These are phyloP conservation scores for Infundibulicybe gibba DNA, from an alignment of 768 basidiomycete species.

Conservation along the genomic window DNA sequence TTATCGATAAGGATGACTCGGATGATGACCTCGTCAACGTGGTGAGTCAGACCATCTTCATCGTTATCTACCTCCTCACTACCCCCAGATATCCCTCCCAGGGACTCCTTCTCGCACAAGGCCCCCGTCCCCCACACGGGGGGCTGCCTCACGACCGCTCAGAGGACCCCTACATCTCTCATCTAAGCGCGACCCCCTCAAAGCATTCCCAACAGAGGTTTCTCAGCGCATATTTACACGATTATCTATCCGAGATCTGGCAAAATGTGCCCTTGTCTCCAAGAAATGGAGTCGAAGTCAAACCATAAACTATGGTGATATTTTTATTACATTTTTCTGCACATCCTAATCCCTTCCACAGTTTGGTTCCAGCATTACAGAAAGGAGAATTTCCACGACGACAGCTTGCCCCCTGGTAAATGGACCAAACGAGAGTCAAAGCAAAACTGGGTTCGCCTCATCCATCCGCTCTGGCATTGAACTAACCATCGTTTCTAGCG, in stretches of 20 bases:
- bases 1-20: constrained; percentile 46
- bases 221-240: constrained; percentile 73
- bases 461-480: neutral
- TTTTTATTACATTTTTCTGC: neutral
- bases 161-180: constrained; percentile 45
- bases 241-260: constrained; percentile 62
- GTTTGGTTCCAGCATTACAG: constrained; percentile 95
- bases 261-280: constrained; percentile 75
- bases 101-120: constrained; percentile 67
- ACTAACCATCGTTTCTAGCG: constrained; percentile 38
- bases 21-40: constrained; percentile 74
- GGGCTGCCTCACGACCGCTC: constrained; percentile 42
- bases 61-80: constrained; percentile 5
- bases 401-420: constrained; percentile 73
- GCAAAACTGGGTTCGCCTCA: constrained; percentile 72
- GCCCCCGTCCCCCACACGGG: constrained; percentile 49
- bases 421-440: constrained; percentile 96
- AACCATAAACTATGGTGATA: constrained; percentile 83
- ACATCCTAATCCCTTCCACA: constrained; percentile 21
- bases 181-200: constrained; percentile 56
- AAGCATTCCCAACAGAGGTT: constrained; percentile 73
- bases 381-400: constrained; percentile 83
- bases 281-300: constrained; percentile 88
- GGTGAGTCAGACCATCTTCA: constrained; percentile 36
- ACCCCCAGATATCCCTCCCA: constrained; percentile 57